Evolutionary conservation across 345 rosid genomes (phyloP), one percentile per base, ranked within the genome.

Genomic region (Streptanthus diversifolius): DNA sequence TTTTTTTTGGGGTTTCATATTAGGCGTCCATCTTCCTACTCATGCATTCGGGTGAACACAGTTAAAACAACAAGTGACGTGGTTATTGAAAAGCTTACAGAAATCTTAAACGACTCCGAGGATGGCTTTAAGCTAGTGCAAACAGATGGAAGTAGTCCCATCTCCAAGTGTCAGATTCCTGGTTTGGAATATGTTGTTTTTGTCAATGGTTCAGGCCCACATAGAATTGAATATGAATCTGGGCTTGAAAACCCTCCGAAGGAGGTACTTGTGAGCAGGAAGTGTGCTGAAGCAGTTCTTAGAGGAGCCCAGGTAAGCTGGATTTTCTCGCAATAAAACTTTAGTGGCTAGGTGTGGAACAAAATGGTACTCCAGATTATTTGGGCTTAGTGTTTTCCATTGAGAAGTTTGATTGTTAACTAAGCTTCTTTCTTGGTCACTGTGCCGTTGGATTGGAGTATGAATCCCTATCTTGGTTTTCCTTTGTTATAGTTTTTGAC

Each of bases 281-380:
- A 95, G 81, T 95, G 99, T 76, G 98, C 95, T 68, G 99, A 95
- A 80, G 92, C 99, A 41, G 98, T 95, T 85, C 96, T 95, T 39
- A 88, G 98, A 51, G 99, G 99, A 76, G 99, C 99, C 71, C 97
- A 91, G 96, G 99, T 93, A 66, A 61, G 39, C 48, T 41, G 1
- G 0, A 5, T 1, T 27, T 37, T 19, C 27, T 27, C 37, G 36
- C 40, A 22, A 0, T 25, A 10, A 41, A 35, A 24, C 14, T 52
- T 40, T 61, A 40, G 21, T 61, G 41, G 27, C 30, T 49, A 51
- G 6, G 15, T 57, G 1, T 47, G 51, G 5, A 21, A 27, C 36
- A 44, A 18, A 64, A 22, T 21, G 56, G 30, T 51, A 4, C 15
- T 13, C 40, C 40, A 1, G 7, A 19, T n/a, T n/a, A n/a, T n/a